Evolutionary conservation across 225 moss, liverwort and hornwort genomes (phyloP).

Genomic region (Polytrichum formosum): DNA sequence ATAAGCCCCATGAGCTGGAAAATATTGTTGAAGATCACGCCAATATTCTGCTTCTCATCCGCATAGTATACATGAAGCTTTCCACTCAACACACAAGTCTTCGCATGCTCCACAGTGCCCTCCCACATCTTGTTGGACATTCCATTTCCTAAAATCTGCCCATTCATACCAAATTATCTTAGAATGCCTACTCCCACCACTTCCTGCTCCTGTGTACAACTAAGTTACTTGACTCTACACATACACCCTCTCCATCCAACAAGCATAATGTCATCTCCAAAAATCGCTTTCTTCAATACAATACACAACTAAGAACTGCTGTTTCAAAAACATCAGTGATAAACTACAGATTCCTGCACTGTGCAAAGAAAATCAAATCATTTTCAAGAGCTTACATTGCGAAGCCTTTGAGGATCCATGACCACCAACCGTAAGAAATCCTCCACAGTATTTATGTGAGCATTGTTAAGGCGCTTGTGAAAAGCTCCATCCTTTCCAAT

Average conservation of each 20-base stretch:
- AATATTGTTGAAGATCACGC: slow-evolving; percentile 48
- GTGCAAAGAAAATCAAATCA: too few species aligned
- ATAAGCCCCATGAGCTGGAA: slow-evolving; percentile 41
- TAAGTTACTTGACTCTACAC: too few species aligned
- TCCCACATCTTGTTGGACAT: slow-evolving; percentile 65
- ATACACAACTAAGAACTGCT: too few species aligned
- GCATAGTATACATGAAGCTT: slow-evolving; percentile 54
- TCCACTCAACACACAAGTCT: slow-evolving; percentile 50
- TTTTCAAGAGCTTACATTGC: slow-evolving; percentile 25
- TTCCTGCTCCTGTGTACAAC: too few species aligned
- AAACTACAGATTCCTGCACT: too few species aligned
- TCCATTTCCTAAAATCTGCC: slow-evolving; percentile 48
- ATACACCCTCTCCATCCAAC: too few species aligned
- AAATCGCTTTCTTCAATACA: too few species aligned
- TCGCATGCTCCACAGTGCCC: slow-evolving; percentile 55
- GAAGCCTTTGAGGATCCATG: slow-evolving; percentile 54
- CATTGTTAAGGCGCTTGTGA: slow-evolving; percentile 43
- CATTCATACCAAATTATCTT: neutral
- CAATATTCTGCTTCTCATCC: slow-evolving; percentile 53
- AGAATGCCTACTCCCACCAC: too few species aligned
- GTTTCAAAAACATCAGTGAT: too few species aligned
- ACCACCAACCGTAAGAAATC: slow-evolving; percentile 51
- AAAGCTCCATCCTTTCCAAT: slow-evolving; percentile 35
- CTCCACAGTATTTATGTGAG: slow-evolving; percentile 39
- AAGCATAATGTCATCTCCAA: too few species aligned